Evolutionary conservation across 1,284 basidiomycete species (phyloP).

Genomic region (Jaminaea rosea): DNA sequence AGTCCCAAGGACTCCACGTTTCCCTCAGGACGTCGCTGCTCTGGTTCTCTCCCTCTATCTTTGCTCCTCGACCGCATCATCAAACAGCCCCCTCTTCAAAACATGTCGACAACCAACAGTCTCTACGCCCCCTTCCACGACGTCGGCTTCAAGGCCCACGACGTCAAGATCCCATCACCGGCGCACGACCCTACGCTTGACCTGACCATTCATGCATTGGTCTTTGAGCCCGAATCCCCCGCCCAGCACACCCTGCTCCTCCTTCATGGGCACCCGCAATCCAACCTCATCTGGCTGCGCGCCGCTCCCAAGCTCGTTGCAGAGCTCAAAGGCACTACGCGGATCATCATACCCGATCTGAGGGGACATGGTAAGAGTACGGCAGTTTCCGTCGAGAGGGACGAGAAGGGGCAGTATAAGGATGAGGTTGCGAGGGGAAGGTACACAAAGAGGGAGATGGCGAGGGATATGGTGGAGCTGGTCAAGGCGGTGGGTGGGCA

Average conservation of each 20-base stretch:
- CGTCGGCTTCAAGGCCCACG: background rate
- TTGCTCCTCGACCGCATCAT: background rate
- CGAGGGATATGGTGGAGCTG: conserved; percentile 45
- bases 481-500: conserved; percentile 43
- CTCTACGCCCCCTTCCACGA: background rate
- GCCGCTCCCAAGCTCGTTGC: conserved; percentile 38
- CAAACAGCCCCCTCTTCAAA: background rate
- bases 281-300: conserved; percentile 43
- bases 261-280: conserved; percentile 49
- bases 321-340: conserved; percentile 35
- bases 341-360: conserved; percentile 46
- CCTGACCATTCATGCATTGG: background rate
- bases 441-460: conserved; percentile 49
- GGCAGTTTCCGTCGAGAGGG: conserved; percentile 20
- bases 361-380: conserved; percentile 37
- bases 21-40: too few relatives aligned
- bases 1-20: too few relatives aligned
- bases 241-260: conserved; percentile 29
- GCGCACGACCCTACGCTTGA: conserved; percentile 1
- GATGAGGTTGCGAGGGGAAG: conserved; percentile 1
- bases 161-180: background rate
- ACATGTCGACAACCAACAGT: background rate
- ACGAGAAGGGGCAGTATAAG: background rate
- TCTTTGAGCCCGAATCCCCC: background rate
- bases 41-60: background rate